Base-by-base conservation (phyloP, 2,329 filamentous ascomycete species). In the Ascochyta clinopodiicola region DNA sequence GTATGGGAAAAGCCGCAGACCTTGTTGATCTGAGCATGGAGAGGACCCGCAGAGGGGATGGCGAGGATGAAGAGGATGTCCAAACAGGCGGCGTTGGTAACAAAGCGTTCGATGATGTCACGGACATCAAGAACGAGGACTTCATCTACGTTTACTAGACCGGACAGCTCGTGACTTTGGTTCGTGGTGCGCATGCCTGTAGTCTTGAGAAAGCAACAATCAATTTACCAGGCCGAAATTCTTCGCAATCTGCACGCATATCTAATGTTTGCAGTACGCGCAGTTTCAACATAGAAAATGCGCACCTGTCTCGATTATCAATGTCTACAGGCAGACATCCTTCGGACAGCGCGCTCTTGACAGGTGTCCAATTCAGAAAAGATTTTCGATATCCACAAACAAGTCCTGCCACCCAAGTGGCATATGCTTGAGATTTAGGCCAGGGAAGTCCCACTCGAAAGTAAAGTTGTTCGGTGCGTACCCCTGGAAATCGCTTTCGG, bases 111-210 rank as follows among this genome's bases (percentile, higher is more conserved):
- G 81, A 82, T 44, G 86, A 89, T 66, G 71, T 82, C 17, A 87
- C 84, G 15, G 85, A 88, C 67, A 70, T 84, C 63, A 76, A 83
- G 71, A 88, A 88, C 58, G 85, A 88, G 64, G 85, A 88, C 57
- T 88, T 88, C 63, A 78, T 87, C 6, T 88, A 84, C 70, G 79
- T 87, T 2, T 85, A 78, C 45, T 82, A 52, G 52, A 27, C 22
- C 4, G 24, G 12, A n/a, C 4, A 17, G 31, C n/a, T 37, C 17
- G 6, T 21, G 21, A 19, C 3, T 12, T 39, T 9, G 12, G 36
- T 5, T 15, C 17, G 3, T 15, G 12, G 21, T 19, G n/a, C 8
- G 1, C 2, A 36, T 12, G 3, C 10, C 2, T 36, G 34, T 36
- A 36, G 7, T 8, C 10, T 10, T 19, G 34, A 36, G 29, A 36